Evolutionary conservation across 1,139 yeast species (phyloP).

Genomic region (Debaryomyces sp.): DNA sequence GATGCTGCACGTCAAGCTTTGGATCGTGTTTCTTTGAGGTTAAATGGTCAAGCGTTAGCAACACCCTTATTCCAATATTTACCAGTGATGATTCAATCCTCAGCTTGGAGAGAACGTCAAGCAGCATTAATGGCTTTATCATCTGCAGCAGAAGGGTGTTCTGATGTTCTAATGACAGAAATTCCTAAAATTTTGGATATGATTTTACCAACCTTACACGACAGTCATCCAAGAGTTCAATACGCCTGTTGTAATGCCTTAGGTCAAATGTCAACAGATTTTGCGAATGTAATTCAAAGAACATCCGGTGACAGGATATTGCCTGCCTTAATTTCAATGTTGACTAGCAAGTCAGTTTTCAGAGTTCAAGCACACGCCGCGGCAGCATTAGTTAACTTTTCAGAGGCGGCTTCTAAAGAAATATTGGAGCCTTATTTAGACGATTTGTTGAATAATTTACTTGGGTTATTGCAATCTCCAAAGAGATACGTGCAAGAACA

Average conservation of each 20-base stretch:
- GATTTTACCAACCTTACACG: conserved; percentile 79
- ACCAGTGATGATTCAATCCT: conserved; percentile 77
- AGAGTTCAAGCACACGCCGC: conserved; percentile 98
- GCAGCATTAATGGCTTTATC: conserved; percentile 98
- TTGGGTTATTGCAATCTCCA: conserved; percentile 78
- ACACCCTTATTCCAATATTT: conserved; percentile 84
- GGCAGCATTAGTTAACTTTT: conserved; percentile 93
- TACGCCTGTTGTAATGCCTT: conserved; percentile 96
- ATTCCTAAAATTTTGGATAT: conserved; percentile 80
- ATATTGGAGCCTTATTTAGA: conserved; percentile 90
- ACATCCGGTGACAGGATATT: conserved; percentile 77
- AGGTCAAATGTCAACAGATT: conserved; percentile 98
- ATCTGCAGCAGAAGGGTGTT: conserved; percentile 96
- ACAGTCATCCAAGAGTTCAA: conserved; percentile 90
- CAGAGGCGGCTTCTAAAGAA: conserved; percentile 89
- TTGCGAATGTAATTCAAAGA: conserved; percentile 85
- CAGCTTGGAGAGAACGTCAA: conserved; percentile 91
- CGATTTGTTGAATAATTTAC: conserved; percentile 68
- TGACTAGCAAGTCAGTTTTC: conserved; percentile 71
- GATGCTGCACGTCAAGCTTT: conserved; percentile 93
- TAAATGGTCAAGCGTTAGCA: conserved; percentile 83
- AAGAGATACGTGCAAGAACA: conserved; percentile 96
- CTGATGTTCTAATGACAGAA: conserved; percentile 82
- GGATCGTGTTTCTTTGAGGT: conserved; percentile 82
- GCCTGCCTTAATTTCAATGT: conserved; percentile 85